Conservation (phyloP, 164 flowering plant species). For the Piper longum region DNA sequence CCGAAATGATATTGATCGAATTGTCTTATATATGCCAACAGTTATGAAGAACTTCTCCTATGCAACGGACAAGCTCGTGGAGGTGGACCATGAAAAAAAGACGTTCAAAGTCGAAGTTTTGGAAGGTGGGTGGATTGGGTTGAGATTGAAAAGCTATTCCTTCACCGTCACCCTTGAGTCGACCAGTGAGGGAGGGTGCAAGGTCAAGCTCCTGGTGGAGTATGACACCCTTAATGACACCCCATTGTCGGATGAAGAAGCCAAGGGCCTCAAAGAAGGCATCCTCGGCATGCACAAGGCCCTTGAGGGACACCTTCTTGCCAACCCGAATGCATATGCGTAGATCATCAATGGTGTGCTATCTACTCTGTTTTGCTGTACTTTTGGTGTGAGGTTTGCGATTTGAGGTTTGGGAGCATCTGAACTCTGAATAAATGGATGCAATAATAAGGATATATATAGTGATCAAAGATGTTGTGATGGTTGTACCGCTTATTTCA, state of each 20-base stretch:
- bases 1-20: too few relatives aligned
- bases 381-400: too few relatives aligned
- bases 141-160: slow-evolving; percentile 1
- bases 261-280: neutral
- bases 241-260: neutral
- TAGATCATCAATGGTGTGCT: neutral
- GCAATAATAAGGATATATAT: too few relatives aligned
- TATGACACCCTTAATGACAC: slow-evolving; percentile 2
- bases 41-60: neutral
- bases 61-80: slow-evolving; percentile 1
- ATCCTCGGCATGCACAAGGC: slow-evolving; percentile 1
- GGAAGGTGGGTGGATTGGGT: slow-evolving; percentile 2
- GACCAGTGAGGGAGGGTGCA: neutral
- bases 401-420: too few relatives aligned
- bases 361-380: too few relatives aligned
- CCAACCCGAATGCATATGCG: slow-evolving; percentile 5
- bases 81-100: neutral
- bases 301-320: slow-evolving; percentile 4
- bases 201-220: neutral
- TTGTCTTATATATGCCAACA: neutral
- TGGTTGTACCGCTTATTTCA: too few relatives aligned
- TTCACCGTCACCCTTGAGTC: neutral
- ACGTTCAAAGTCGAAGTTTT: neutral
- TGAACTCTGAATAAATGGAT: too few relatives aligned
- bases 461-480: too few relatives aligned